Percentiles rank a stretch among this genome's conserved stretches.
These are phyloP conservation scores for Orobanche coerulescens DNA, from an alignment of 257 asterid species.

Conservation along the genomic window DNA sequence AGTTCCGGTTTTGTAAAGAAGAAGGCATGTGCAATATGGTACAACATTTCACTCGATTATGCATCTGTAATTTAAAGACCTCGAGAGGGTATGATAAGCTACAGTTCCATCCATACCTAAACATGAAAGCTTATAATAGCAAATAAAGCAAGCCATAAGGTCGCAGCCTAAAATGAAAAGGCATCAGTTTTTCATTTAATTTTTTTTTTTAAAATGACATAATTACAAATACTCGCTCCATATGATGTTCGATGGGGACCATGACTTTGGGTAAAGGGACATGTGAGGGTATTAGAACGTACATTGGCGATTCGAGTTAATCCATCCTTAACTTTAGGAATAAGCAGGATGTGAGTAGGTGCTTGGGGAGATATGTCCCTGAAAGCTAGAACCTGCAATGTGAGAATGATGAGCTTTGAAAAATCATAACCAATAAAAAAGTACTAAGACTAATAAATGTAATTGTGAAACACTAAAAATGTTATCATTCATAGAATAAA, in stretches of 20 bases:
- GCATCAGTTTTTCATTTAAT: not conserved
- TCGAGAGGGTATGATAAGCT: not conserved
- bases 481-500: not conserved
- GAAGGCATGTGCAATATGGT: not conserved
- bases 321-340: constrained; percentile 81
- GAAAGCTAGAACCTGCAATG: constrained; percentile 81
- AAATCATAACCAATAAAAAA: not conserved
- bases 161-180: not conserved
- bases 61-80: not conserved
- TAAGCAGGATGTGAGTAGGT: constrained; percentile 69
- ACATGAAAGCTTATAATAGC: too few relatives aligned
- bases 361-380: constrained; percentile 85
- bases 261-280: not conserved
- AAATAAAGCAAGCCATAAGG: not conserved
- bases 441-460: not conserved
- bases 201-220: too few relatives aligned
- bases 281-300: too few relatives aligned
- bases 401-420: not conserved
- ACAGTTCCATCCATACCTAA: not conserved
- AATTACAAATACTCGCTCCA: not conserved
- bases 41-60: not conserved
- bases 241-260: not conserved
- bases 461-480: not conserved
- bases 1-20: not conserved
- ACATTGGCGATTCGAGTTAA: constrained; percentile 73